Base-by-base conservation (phyloP, 106 monocot genomes). In the Acanthochlamys bracteata region DNA sequence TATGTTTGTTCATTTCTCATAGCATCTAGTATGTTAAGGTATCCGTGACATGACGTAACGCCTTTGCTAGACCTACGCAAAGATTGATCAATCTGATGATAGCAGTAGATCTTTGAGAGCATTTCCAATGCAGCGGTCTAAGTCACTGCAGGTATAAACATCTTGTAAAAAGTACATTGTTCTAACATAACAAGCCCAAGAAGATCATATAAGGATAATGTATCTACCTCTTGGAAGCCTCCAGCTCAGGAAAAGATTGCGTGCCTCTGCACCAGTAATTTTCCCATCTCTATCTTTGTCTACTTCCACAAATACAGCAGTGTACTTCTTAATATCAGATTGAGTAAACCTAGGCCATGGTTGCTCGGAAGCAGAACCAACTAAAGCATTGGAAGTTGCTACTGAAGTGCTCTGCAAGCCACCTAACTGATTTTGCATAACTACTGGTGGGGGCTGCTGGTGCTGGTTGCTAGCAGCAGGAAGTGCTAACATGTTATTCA, bases 271-370 rank as follows among this genome's bases (percentile, higher is more conserved):
- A 41, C 96, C 96, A 24, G 96, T 88, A 39, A 98, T 88, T 80
- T 82, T 98, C 51, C 96, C 96, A 83, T 98, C 96, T 76, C 88
- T 91, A 53, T 98, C 96, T 60, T 85, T 98, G 70, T 98, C 96
- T 45, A 98, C 96, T 67, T 88, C 91, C 56, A 79, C 53, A 77
- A 98, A 98, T 21, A 98, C 91, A 53, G 80, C 78, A 33, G 70
- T 83, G 68, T 98, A 98, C 70, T 98, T 98, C 61, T 80, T 82
- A 66, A 98, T 81, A 66, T 88, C 80, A 78, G 82, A 64, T 55
- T 79, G 84, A 47, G 82, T 73, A 69, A 98, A 73, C 69, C 80
- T 91, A 65, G 88, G 96, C 96, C 96, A 98, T 27, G 78, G 69
- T 66, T 64, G 46, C 41, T 82, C 76, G 4, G 76, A 17, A 16